A percentile compares a stretch with the other conserved stretches of the same genome.
These are phyloP conservation scores for Physaria fendleri DNA, from an alignment of 345 rosid species.

Conservation along the genomic window DNA sequence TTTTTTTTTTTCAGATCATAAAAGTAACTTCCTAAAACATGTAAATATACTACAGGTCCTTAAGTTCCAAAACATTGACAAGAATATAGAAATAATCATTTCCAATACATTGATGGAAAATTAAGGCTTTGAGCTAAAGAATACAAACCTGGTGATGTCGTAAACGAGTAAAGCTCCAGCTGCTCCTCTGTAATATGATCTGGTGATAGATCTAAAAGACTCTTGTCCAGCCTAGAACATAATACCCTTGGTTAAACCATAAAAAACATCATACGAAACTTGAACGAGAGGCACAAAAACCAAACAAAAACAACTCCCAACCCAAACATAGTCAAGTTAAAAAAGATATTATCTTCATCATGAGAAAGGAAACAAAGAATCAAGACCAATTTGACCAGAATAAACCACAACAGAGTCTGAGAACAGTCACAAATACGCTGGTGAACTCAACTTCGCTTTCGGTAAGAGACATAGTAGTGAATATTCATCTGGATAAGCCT, in stretches of 20 bases:
- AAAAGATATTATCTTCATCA: too few relatives aligned
- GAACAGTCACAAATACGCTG: not conserved
- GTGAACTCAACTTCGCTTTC: not conserved
- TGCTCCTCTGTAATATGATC: constrained; percentile 96
- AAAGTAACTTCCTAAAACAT: not conserved
- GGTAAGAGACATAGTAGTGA: too few relatives aligned
- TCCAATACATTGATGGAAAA: not conserved
- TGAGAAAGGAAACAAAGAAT: not conserved
- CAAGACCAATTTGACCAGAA: not conserved
- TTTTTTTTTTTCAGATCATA: not conserved
- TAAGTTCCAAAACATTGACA: not conserved
- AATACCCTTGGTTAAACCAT: not conserved
- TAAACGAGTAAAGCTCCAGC: constrained; percentile 96
- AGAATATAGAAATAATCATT: not conserved
- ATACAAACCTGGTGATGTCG: constrained; percentile 79
- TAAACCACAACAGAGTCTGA: not conserved
- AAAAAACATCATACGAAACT: not conserved
- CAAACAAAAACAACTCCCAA: not conserved
- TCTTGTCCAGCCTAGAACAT: constrained; percentile 84
- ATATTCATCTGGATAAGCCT: too few relatives aligned
- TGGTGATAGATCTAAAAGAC: constrained; percentile 91
- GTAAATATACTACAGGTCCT: not conserved
- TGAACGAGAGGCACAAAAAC: not conserved
- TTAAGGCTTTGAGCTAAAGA: not conserved
- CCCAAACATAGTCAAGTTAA: too few relatives aligned